phyloP scores from a whole-genome alignment of 225 moss, liverwort and hornwort genomes.

The Physcomitrellopsis africana region DNA sequence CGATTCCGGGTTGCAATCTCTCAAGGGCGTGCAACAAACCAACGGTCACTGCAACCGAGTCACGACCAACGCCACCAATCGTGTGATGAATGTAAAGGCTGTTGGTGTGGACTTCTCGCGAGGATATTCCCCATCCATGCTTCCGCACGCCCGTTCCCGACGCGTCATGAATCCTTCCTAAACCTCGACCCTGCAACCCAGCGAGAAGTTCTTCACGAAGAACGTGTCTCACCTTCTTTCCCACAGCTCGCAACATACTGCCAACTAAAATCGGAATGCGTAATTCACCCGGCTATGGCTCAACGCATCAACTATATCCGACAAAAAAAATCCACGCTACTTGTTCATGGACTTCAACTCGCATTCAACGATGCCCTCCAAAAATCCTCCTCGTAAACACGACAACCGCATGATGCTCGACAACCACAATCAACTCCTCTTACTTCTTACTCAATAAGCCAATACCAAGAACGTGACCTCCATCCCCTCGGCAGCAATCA shows the following conservation, averaged over 20 bases:
- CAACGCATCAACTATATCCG: neutral
- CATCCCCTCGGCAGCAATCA: no score
- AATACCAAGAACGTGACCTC: no score
- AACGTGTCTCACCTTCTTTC: constrained; percentile 50
- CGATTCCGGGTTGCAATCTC: constrained; percentile 74
- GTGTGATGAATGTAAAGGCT: constrained; percentile 84
- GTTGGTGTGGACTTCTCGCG: constrained; percentile 60
- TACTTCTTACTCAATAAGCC: no score
- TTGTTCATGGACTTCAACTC: neutral
- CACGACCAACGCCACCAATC: constrained; percentile 70
- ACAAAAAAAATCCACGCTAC: neutral
- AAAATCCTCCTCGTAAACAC: neutral
- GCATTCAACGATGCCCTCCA: neutral
- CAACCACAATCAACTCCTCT: no score
- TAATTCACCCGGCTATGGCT: neutral
- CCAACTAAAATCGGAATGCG: neutral
- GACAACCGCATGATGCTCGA: neutral
- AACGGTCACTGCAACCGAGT: constrained; percentile 74
- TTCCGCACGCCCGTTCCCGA: neutral
- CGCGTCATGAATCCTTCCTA: constrained; percentile 16
- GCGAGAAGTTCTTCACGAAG: constrained; percentile 45
- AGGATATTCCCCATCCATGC: constrained; percentile 32
- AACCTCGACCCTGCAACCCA: constrained; percentile 33
- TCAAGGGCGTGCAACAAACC: constrained; percentile 81
- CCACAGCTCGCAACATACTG: constrained; percentile 58